Percentiles rank a stretch among this genome's conserved stretches.
These are phyloP conservation scores for Brasilioporus rufonigricans DNA, from an alignment of 768 basidiomycete genomes.

Conservation along the genomic window DNA sequence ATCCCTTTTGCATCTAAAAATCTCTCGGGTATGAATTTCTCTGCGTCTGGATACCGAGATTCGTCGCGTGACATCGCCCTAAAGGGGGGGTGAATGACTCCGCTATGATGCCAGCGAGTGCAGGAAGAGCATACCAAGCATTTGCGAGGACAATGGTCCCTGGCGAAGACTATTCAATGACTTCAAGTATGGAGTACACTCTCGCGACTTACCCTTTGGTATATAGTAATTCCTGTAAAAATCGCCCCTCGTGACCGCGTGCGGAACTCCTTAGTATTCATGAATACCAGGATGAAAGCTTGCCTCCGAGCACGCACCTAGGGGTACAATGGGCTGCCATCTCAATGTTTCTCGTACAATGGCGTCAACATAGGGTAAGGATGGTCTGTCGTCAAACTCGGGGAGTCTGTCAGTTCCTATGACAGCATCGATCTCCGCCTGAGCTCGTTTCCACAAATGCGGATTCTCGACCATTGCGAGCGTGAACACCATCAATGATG, in stretches of 20 bases:
- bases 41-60: neutral
- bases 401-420: constrained; percentile 4
- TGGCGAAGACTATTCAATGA: neutral
- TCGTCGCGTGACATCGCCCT: neutral
- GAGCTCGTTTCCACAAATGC: constrained; percentile 3
- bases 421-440: neutral
- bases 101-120: neutral
- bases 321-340: constrained; percentile 2
- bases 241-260: neutral
- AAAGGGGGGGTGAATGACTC: neutral
- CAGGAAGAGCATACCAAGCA: neutral
- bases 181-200: too few relatives aligned
- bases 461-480: constrained; percentile 12
- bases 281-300: neutral
- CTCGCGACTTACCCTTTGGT: neutral
- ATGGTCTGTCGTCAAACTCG: constrained; percentile 4
- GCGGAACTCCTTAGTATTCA: neutral
- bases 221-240: constrained; percentile 5
- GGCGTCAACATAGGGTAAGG: constrained; percentile 1
- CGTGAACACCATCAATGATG: neutral
- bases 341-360: neutral
- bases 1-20: neutral
- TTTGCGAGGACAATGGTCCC: neutral
- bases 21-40: neutral
- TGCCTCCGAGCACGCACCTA: neutral